Base-by-base conservation (phyloP, 192 early-diverging fungal species). In the Podila minutissima region DNA sequence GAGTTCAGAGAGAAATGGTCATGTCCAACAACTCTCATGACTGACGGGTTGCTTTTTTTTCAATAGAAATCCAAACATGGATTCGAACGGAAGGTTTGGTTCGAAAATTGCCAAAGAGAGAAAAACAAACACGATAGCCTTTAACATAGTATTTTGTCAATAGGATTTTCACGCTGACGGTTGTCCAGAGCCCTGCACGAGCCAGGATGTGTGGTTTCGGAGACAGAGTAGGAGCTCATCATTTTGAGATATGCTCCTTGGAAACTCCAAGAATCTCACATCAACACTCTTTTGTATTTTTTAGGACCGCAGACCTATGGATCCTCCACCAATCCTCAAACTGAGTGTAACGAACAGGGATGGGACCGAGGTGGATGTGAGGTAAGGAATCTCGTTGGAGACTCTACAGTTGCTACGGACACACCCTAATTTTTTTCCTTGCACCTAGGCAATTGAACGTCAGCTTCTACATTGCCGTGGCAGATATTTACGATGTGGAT, bases 201-300 rank as follows among this genome's bases (percentile, higher is more conserved):
- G 94, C 94, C 32, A 86, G 94, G 11, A 92, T 92, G 92, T 93
- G 92, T 65, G 94, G 92, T 15, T 95, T 93, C 71, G 91, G 92
- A 37, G 92, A 93, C 62, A 93, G 69, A 67, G 74, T 76, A 55
- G 4, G 53, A 24, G 53, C 53, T 24, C 20, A 26, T 24, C 53
- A 55, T 8, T 37, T 37, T 37, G 6, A 55, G 84, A 84, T 82
- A 74, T 85, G 12, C 28, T 62, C 10, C 19, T 20, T 24, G 26
- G 24, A 51, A 31, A 35, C 26, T 53, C 7, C 33, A 17, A 13
- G 15, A 29, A 33, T 73, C 13, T 51, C 31, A 20, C 17, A 15
- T 15, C n/a, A 6, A 35, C 59, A 68, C 31, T 59, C 41, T 32
- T 72, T 2, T 37, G 13, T 46, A 15, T 46, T 46, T 62, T 46